Percentiles rank a stretch among this genome's conserved stretches.
These are phyloP conservation scores for Simplicillium sp. DNA, from an alignment of 2,329 filamentous ascomycete genomes.

Conservation along the genomic window DNA sequence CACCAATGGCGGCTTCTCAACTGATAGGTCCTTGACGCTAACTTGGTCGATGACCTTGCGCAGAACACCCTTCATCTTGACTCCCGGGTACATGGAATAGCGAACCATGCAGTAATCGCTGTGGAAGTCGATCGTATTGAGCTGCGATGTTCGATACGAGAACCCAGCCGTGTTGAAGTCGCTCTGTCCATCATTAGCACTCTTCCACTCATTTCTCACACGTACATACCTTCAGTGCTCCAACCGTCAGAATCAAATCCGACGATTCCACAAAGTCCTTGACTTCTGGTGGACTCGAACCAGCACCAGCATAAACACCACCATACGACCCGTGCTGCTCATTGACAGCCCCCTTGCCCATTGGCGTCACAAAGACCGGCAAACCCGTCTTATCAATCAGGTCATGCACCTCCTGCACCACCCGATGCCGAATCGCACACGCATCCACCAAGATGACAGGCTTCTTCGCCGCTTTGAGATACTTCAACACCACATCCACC, in stretches of 20 bases:
- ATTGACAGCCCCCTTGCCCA: slow-evolving; percentile 79
- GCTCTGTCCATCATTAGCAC: slow-evolving; percentile 31
- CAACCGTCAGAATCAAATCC: slow-evolving; percentile 63
- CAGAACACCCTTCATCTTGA: slow-evolving; percentile 71
- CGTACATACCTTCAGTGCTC: slow-evolving; percentile 41
- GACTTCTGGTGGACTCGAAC: slow-evolving; percentile 55
- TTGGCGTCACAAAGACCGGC: slow-evolving; percentile 80
- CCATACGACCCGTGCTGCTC: slow-evolving; percentile 69
- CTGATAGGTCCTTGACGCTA: slow-evolving; percentile 47
- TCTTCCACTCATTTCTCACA: no score
- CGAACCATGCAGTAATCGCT: slow-evolving; percentile 63
- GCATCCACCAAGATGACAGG: slow-evolving; percentile 77
- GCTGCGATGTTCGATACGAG: slow-evolving; percentile 66
- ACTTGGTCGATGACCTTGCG: slow-evolving; percentile 55
- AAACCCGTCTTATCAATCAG: slow-evolving; percentile 65
- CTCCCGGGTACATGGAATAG: slow-evolving; percentile 69
- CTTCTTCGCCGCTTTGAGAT: slow-evolving; percentile 61
- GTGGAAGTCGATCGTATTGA: slow-evolving; percentile 75
- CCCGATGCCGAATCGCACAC: slow-evolving; percentile 69
- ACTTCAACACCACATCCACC: slow-evolving; percentile 68
- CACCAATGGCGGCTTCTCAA: slow-evolving; percentile 42
- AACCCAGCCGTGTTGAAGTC: slow-evolving; percentile 82
- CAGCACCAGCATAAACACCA: slow-evolving; percentile 77
- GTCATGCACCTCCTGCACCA: slow-evolving; percentile 61
- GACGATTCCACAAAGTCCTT: slow-evolving; percentile 55